Conservation (phyloP, 352 stramenopile species). For the Globisporangium carolinianum region DNA sequence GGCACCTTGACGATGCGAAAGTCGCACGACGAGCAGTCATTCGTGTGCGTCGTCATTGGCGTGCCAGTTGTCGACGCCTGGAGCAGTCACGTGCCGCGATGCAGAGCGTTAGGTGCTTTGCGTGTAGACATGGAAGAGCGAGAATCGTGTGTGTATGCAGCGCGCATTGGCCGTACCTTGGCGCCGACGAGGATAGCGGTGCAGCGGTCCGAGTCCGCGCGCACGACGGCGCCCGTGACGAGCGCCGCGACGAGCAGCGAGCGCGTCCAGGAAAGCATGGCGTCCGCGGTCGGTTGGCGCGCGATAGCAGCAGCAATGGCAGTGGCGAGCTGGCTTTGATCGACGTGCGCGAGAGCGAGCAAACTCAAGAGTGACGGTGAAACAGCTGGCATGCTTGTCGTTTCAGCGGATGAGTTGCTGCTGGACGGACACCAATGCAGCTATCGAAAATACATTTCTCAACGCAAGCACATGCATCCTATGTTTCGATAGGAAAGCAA, state of each 20-base stretch:
- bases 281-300: neutral
- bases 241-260: slow-evolving; percentile 15
- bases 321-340: slow-evolving; percentile 1
- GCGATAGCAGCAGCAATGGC: neutral
- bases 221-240: slow-evolving; percentile 6
- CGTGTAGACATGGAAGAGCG: neutral
- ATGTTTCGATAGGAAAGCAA: too few species aligned
- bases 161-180: slow-evolving; percentile 27
- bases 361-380: too few species aligned
- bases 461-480: too few species aligned
- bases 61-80: slow-evolving; percentile 54
- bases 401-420: too few species aligned
- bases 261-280: slow-evolving; percentile 7
- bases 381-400: too few species aligned
- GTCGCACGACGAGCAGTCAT: slow-evolving; percentile 78
- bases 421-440: too few species aligned
- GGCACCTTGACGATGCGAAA: slow-evolving; percentile 80
- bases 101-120: too few species aligned
- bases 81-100: neutral
- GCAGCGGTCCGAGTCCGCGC: slow-evolving; percentile 49
- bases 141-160: slow-evolving; percentile 1
- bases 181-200: slow-evolving; percentile 74
- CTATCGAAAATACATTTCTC: too few species aligned
- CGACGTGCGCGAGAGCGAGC: neutral
- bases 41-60: slow-evolving; percentile 81